A percentile compares a stretch with the other conserved stretches of the same genome.
phyloP scores from a whole-genome alignment of 108 stramenopile species.

The Heterococcus sp. region DNA sequence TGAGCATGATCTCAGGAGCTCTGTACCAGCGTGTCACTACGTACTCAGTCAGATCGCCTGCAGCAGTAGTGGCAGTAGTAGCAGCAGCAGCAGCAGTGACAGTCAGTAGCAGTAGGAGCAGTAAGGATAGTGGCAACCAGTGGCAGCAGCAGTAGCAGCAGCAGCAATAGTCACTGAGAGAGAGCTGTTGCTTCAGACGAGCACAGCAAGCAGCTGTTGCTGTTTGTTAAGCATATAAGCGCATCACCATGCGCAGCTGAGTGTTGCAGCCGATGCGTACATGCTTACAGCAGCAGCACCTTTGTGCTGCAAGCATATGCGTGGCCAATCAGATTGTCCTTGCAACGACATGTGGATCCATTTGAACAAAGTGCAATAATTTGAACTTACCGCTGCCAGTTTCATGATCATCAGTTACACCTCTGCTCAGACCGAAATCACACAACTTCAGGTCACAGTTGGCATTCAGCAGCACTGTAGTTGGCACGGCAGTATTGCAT shows the following conservation, averaged over 20 bases:
- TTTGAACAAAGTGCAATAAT: too few relatives aligned
- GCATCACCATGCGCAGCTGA: too few relatives aligned
- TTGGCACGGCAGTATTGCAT: too few relatives aligned
- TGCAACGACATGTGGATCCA: too few relatives aligned
- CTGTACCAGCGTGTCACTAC: constrained; percentile 71
- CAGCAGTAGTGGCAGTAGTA: constrained; percentile 2
- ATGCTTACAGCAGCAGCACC: too few relatives aligned
- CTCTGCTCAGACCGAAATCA: constrained; percentile 90
- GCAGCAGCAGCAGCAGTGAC: constrained; percentile 5
- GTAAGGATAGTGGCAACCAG: neutral
- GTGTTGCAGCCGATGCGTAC: too few relatives aligned
- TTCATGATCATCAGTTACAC: constrained; percentile 26
- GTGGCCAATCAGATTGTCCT: too few relatives aligned
- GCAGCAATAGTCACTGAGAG: neutral
- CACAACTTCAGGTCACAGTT: constrained; percentile 99
- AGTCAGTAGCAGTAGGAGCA: neutral
- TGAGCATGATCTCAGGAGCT: constrained; percentile 98
- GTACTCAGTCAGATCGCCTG: constrained; percentile 18
- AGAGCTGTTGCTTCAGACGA: neutral
- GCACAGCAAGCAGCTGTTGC: neutral
- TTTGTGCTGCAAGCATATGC: too few relatives aligned
- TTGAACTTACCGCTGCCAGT: too few relatives aligned
- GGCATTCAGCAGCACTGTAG: neutral
- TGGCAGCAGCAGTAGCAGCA: too few relatives aligned
- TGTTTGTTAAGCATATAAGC: neutral